These are phyloP conservation scores for Colletotrichum sp. DNA, from an alignment of 2,329 filamentous ascomycete species.

Conservation along the genomic window DNA sequence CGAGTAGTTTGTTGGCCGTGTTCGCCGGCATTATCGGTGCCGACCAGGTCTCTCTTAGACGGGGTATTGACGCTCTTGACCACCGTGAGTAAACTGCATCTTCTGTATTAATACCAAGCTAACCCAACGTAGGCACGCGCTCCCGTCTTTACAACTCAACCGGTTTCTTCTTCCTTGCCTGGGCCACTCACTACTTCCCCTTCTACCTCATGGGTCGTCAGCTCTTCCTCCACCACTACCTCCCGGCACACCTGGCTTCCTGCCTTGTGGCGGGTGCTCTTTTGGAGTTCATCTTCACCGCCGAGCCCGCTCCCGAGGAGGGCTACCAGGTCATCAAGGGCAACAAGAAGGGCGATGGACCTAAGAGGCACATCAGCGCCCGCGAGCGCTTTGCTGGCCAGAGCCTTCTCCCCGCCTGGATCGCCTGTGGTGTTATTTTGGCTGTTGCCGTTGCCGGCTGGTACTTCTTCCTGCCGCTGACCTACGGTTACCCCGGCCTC, in stretches of 20 bases:
- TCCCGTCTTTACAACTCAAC: conserved; percentile 97
- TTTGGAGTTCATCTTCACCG: conserved; percentile 94
- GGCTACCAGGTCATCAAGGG: conserved; percentile 45
- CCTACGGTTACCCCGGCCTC: conserved; percentile 92
- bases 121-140: conserved; percentile 71
- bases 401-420: conserved; percentile 80
- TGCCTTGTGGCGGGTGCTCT: conserved; percentile 88
- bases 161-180: conserved; percentile 98
- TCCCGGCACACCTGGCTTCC: conserved; percentile 92
- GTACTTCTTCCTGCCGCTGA: conserved; percentile 93
- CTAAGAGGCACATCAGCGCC: conserved; percentile 73
- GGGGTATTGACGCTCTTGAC: conserved; percentile 92
- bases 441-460: conserved; percentile 75
- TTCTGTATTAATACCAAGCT: conserved; percentile 23
- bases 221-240: conserved; percentile 96
- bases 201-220: conserved; percentile 99
- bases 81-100: conserved; percentile 70
- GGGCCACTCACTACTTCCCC: conserved; percentile 96
- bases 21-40: conserved; percentile 91
- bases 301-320: conserved; percentile 73
- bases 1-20: conserved; percentile 89
- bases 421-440: conserved; percentile 75
- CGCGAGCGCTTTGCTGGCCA: conserved; percentile 81
- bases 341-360: conserved; percentile 48
- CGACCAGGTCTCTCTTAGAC: conserved; percentile 90